Evolutionary conservation across 345 rosid genomes (phyloP), one percentile per base, ranked within the genome.

Genomic region (Ricinus communis): DNA sequence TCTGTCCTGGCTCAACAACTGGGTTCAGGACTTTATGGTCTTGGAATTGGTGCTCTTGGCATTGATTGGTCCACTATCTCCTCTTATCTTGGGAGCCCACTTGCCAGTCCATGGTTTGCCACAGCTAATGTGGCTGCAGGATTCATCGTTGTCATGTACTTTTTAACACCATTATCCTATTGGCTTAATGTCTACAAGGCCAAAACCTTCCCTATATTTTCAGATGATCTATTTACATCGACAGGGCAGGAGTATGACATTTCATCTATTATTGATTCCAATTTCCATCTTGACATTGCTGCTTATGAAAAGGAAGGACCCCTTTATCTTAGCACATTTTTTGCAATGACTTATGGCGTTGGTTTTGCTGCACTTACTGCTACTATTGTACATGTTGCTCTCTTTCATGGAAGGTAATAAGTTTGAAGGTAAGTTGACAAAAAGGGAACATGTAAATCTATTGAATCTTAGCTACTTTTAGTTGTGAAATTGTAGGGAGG

Each of bases 101-200:
- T 95, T 7, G 99, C 99, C 31, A 95, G 99, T 83, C 99, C 99
- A 47, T 95, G 99, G 98, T 95, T 93, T 59, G 99, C 99, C 66
- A 93, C 99, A 0, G 98, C 98, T 31, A 95, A 95, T 53, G 96
- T 95, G 4, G 99, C 94, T 3, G 90, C 68, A 1, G 99, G 99
- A 25, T 92, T 80, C 52, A 71, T 89, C 6, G 14, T 89, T 1
- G 72, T 88, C 49, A 87, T 92, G 94, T 95, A 95, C 21, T 75
- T 92, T 46, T 71, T 90, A 80, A 87, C 93, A 47, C 98, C 99
- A 10, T 31, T 89, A 36, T 70, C 79, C 73, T 95, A 95, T 64
- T 95, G 97, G 97, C 77, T 90, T 33, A 71, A 95, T 69, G 77
- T 90, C 71, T 90, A 74, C 75, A 80, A 86, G 5, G 98, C 98